Conservation (phyloP, 208 protist genomes). For the Porcisia hertigi region DNA sequence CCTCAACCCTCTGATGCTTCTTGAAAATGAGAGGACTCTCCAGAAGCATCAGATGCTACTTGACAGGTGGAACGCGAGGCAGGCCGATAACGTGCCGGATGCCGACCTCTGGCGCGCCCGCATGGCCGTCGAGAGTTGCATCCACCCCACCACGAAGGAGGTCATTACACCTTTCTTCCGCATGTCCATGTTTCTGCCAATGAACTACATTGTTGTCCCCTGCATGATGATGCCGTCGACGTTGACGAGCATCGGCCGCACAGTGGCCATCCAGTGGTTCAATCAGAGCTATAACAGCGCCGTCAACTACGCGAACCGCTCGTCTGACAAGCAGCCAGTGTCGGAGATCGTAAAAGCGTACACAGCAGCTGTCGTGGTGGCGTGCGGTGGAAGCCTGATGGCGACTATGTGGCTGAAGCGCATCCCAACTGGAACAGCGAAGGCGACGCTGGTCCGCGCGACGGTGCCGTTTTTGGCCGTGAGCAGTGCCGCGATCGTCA, state of each 20-base stretch:
- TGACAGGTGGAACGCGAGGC: constrained; percentile 46
- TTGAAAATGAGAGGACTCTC: constrained; percentile 62
- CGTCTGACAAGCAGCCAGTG: constrained; percentile 85
- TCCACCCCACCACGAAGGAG: constrained; percentile 92
- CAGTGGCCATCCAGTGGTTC: constrained; percentile 91
- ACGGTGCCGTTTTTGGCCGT: constrained; percentile 89
- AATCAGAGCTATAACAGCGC: constrained; percentile 94
- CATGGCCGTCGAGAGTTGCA: constrained; percentile 76
- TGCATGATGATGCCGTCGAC: constrained; percentile 90
- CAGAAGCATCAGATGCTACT: constrained; percentile 51
- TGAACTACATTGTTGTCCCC: constrained; percentile 90
- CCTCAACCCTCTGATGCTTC: constrained; percentile 74
- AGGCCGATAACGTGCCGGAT: constrained; percentile 35
- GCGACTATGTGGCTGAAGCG: constrained; percentile 69
- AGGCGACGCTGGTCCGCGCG: constrained; percentile 70
- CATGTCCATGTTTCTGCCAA: constrained; percentile 92
- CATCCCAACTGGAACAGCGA: constrained; percentile 48
- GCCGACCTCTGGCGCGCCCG: constrained; percentile 89
- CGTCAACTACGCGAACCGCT: constrained; percentile 95
- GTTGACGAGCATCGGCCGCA: constrained; percentile 61
- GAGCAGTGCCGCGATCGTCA: constrained; percentile 74
- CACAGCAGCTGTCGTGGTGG: constrained; percentile 71
- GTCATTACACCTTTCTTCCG: constrained; percentile 88
- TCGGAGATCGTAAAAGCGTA: constrained; percentile 83
- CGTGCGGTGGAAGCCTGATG: constrained; percentile 56